These are phyloP conservation scores for Protomyces inouyei DNA, from an alignment of 1,139 yeast species.

Conservation along the genomic window DNA sequence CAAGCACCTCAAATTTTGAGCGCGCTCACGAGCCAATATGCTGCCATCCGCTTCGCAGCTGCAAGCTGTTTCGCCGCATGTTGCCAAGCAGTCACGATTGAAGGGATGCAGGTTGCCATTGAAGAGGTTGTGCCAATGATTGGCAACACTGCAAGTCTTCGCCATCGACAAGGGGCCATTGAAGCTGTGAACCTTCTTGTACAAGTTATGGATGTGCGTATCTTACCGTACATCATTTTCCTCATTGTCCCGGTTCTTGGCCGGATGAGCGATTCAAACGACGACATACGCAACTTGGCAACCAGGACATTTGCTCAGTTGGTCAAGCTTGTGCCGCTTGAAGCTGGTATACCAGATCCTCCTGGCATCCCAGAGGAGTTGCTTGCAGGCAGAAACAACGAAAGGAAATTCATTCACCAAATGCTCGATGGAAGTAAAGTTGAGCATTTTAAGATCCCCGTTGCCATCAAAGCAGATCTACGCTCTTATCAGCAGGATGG, in stretches of 20 bases:
- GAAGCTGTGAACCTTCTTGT: constrained; percentile 87
- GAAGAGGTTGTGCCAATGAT: constrained; percentile 72
- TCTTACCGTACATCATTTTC: constrained; percentile 90
- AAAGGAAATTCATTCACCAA: constrained; percentile 89
- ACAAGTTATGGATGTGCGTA: constrained; percentile 76
- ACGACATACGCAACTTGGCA: constrained; percentile 81
- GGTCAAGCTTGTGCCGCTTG: constrained; percentile 90
- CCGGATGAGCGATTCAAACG: constrained; percentile 93
- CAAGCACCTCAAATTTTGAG: constrained; percentile 50
- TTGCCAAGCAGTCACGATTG: constrained; percentile 66
- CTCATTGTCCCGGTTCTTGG: constrained; percentile 94
- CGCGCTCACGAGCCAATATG: constrained; percentile 62
- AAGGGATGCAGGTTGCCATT: constrained; percentile 76
- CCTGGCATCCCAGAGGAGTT: constrained; percentile 82
- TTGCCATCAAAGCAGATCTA: constrained; percentile 84
- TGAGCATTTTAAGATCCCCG: constrained; percentile 81
- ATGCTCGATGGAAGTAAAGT: constrained; percentile 98
- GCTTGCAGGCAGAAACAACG: constrained; percentile 83
- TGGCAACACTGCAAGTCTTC: constrained; percentile 69
- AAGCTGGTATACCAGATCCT: constrained; percentile 93
- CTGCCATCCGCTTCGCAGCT: constrained; percentile 84
- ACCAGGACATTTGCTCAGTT: constrained; percentile 96
- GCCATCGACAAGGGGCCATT: constrained; percentile 85
- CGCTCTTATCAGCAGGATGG: constrained; percentile 98
- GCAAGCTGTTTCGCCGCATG: constrained; percentile 85